Evolutionary conservation across 164 flowering plant genomes (phyloP).

Genomic region (Kingdonia uniflora): DNA sequence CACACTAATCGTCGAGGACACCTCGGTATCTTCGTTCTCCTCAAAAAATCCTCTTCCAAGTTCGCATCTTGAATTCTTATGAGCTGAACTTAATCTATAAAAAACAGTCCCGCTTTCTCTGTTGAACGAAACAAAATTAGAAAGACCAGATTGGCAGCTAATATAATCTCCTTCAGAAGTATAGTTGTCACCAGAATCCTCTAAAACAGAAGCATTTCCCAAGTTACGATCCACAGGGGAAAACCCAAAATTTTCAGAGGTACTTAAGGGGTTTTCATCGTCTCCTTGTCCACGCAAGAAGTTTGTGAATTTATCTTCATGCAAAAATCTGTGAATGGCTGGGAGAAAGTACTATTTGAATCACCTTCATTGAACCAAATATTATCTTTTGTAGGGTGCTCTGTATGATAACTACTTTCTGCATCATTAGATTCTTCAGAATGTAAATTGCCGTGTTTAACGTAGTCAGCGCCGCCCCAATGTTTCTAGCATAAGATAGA

Average conservation of each 20-base stretch:
- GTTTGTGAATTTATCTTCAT: neutral
- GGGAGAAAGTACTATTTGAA: neutral
- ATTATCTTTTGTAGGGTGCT: neutral
- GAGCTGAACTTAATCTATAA: conserved; percentile 11
- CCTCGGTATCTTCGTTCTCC: conserved; percentile 19
- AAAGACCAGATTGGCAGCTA: conserved; percentile 13
- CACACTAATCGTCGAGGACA: conserved; percentile 17
- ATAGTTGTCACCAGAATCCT: conserved; percentile 8
- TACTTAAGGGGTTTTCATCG: conserved; percentile 2
- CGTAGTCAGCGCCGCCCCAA: conserved; percentile 9
- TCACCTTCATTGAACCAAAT: neutral
- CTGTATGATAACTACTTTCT: conserved; percentile 20
- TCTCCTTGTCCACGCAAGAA: neutral
- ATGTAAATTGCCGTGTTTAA: conserved; percentile 13
- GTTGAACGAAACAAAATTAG: conserved; percentile 13
- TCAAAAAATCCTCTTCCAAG: conserved; percentile 8
- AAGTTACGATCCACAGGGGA: conserved; percentile 1
- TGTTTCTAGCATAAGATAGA: conserved; percentile 16
- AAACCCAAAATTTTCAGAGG: neutral
- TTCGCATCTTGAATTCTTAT: conserved; percentile 6
- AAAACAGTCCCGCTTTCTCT: conserved; percentile 5
- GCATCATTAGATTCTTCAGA: conserved; percentile 36
- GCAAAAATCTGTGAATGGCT: neutral
- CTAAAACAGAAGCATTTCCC: conserved; percentile 8
- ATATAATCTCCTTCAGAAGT: conserved; percentile 7